Percentiles rank a stretch among this genome's conserved stretches.
phyloP scores from a whole-genome alignment of 352 stramenopile species.

The Pythium coloratum region DNA sequence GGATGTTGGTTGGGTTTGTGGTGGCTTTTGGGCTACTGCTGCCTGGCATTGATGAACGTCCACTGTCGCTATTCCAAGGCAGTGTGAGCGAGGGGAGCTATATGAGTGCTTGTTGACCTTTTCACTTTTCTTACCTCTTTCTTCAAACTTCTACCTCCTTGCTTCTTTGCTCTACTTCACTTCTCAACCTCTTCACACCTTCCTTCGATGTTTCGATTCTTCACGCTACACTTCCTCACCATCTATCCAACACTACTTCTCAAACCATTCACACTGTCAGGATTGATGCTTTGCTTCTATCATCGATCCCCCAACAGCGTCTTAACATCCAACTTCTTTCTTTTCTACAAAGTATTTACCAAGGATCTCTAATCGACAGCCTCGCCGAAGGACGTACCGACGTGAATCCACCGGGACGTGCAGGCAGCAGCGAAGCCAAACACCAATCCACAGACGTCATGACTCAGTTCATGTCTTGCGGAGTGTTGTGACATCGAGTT shows the following conservation, averaged over 20 bases:
- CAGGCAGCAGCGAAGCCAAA: constrained; percentile 14
- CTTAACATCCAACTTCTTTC: no score
- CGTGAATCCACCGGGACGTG: constrained; percentile 7
- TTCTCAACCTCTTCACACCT: background rate
- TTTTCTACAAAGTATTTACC: background rate
- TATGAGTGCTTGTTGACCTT: constrained; percentile 7
- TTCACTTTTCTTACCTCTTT: background rate
- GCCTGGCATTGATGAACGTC: constrained; percentile 7
- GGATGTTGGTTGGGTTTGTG: background rate
- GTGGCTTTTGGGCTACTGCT: background rate
- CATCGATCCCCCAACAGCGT: no score
- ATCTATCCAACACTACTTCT: background rate
- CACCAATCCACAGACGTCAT: constrained; percentile 7
- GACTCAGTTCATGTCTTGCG: background rate
- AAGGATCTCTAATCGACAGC: background rate
- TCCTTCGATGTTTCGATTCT: no score
- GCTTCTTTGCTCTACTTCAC: no score
- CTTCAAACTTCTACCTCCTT: no score
- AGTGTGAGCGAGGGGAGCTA: constrained; percentile 5
- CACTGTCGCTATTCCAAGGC: constrained; percentile 10
- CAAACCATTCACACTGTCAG: background rate
- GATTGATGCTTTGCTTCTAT: no score
- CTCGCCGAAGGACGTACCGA: background rate
- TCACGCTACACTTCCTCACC: background rate
- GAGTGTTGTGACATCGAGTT: background rate